Evolutionary conservation across 148 eudicot species (phyloP).

Genomic region (Oxyria digyna): DNA sequence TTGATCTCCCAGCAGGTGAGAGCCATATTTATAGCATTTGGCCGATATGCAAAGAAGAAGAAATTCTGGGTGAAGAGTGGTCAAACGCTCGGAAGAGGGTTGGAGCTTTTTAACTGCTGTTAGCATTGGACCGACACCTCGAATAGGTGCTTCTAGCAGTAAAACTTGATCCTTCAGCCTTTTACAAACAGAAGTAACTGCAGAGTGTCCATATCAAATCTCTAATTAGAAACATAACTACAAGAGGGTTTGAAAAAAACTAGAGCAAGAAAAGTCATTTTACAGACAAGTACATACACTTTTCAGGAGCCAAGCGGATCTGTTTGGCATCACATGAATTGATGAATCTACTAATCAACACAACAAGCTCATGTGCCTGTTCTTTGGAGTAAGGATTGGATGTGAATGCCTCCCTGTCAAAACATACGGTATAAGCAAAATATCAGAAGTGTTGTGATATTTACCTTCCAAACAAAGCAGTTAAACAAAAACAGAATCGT

Average conservation of each 20-base stretch:
- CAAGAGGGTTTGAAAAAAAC: not conserved
- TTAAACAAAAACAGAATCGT: not conserved
- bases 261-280: not conserved
- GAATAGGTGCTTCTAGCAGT: constrained; percentile 55
- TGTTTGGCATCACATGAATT: constrained; percentile 56
- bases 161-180: constrained; percentile 72
- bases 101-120: constrained; percentile 63
- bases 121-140: constrained; percentile 76
- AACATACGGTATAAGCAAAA: not conserved
- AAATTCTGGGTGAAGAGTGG: constrained; percentile 78
- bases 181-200: constrained; percentile 75
- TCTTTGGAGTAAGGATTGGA: constrained; percentile 39
- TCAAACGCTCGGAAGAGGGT: constrained; percentile 60
- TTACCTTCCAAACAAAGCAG: not conserved
- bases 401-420: constrained; percentile 66
- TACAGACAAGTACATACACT: constrained; percentile 43
- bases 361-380: constrained; percentile 34
- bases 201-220: constrained; percentile 7
- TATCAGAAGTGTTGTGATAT: not conserved
- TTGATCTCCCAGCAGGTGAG: constrained; percentile 59
- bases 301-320: constrained; percentile 76
- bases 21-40: constrained; percentile 73
- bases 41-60: constrained; percentile 72
- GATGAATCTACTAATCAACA: constrained; percentile 48
- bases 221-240: not conserved